Percentiles rank a stretch among this genome's conserved stretches.
Evolutionary conservation across 2,329 filamentous ascomycete species (phyloP).

Genomic region (Fusarium buxicola): DNA sequence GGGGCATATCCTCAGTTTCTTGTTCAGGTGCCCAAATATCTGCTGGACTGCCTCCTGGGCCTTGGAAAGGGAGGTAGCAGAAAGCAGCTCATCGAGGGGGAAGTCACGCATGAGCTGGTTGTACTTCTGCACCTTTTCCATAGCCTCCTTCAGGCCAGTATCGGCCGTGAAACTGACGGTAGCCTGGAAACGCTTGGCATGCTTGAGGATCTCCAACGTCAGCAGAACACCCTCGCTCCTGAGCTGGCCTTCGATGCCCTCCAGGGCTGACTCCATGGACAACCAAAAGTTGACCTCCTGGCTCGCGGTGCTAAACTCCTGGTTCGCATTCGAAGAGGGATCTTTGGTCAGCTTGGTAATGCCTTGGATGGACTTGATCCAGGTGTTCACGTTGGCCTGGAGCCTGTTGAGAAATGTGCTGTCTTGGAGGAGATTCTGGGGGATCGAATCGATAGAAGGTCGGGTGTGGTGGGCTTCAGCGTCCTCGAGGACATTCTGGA

Average conservation of each 20-base stretch:
- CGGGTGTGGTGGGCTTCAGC: conserved; percentile 74
- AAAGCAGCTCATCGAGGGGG: conserved; percentile 92
- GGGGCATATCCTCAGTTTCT: conserved; percentile 95
- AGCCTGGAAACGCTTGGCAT: conserved; percentile 97
- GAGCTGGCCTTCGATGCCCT: conserved; percentile 90
- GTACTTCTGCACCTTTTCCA: conserved; percentile 97
- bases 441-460: conserved; percentile 83
- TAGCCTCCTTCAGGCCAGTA: conserved; percentile 94
- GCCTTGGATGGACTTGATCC: conserved; percentile 98
- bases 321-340: conserved; percentile 69
- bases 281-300: conserved; percentile 99
- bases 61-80: conserved; percentile 88
- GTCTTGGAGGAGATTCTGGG: conserved; percentile 80
- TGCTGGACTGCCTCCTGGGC: conserved; percentile 88
- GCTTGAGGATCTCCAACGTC: conserved; percentile 93
- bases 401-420: conserved; percentile 93
- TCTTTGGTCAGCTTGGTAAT: conserved; percentile 96
- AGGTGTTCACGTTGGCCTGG: conserved; percentile 93
- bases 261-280: conserved; percentile 93
- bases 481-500: conserved; percentile 86
- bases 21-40: conserved; percentile 96
- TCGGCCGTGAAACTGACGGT: conserved; percentile 97
- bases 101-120: conserved; percentile 99
- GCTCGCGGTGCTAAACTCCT: conserved; percentile 76
- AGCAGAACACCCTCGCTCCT: conserved; percentile 88